Percentiles rank a stretch among this genome's conserved stretches.
Evolutionary conservation across 2,329 filamentous ascomycete genomes (phyloP).

Genomic region (Beauveria scarabaeidicola): DNA sequence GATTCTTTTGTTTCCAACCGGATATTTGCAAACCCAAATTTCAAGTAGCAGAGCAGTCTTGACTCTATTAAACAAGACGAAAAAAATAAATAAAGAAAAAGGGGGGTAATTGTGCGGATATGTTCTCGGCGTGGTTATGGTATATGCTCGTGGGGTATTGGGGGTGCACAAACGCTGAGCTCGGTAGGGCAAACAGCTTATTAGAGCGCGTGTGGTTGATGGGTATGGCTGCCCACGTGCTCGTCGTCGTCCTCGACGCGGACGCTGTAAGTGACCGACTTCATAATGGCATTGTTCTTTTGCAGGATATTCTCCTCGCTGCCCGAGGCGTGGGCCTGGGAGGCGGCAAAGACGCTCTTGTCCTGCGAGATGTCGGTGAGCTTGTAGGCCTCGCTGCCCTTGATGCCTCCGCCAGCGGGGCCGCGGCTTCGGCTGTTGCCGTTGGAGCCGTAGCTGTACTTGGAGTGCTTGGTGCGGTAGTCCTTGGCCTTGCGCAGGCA

Average conservation of each 20-base stretch:
- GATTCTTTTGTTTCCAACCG: neutral
- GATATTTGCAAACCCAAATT: neutral
- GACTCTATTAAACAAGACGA: neutral
- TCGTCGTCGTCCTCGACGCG: constrained; percentile 24
- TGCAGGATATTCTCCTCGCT: constrained; percentile 34
- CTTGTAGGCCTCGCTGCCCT: constrained; percentile 27
- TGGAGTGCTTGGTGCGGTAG: constrained; percentile 31
- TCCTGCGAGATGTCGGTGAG: constrained; percentile 29
- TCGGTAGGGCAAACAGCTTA: neutral
- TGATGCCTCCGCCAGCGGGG: constrained; percentile 15
- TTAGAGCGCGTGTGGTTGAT: neutral
- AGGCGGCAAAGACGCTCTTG: constrained; percentile 22
- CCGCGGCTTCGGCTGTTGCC: constrained; percentile 17
- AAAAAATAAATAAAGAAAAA: neutral
- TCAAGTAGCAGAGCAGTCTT: neutral
- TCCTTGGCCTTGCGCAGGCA: constrained; percentile 34
- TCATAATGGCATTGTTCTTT: constrained; percentile 28
- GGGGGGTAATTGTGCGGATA: neutral
- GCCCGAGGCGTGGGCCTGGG: constrained; percentile 18
- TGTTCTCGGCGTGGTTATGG: neutral
- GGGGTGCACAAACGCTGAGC: neutral
- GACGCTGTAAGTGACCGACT: constrained; percentile 34
- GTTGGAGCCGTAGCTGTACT: constrained; percentile 20
- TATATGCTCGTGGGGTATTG: neutral
- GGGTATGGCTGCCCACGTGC: neutral